Base-by-base conservation (phyloP, 306 rosid species). In the Alnus rubra region DNA sequence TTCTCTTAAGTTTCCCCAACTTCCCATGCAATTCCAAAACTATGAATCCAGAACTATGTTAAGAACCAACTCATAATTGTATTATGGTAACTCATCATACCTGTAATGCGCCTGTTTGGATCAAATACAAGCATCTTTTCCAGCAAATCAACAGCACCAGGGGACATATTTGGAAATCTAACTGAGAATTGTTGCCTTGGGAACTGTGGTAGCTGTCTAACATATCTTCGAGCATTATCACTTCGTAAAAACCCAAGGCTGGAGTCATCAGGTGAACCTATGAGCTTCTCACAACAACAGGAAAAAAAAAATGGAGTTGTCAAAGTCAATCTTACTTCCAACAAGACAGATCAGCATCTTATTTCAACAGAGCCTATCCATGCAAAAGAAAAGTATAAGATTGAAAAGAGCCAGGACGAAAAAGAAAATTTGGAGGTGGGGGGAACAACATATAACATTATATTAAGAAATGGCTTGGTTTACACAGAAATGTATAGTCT, bases 61-160 rank as follows among this genome's bases (percentile, higher is more conserved):
- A 37, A 48, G 39, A 76, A 23, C 28, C 39, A 69, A 49, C 45
- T 28, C 39, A 50, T 55, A 80, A 62, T 11, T 33, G 37, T 74
- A 76, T 78, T 60, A 77, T 1, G 13, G 44, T 62, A 53, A 65
- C 51, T 33, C 11, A 30, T 60, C 48, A 77, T 92, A 95, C 99
- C 98, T 82, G 94, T 89, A 87, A 95, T 93, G 64, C 98, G 99
- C 88, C 82, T 88, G 81, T 82, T 86, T 14, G 98, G 99, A 82
- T 95, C 99, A 84, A 95, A 95, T 84, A 95, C 37, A 19, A 93
- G 98, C 99, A 95, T 93, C 89, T 95, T 95, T 86, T 93, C 98
- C 9, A 95, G 90, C 79, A 95, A 90, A 92, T 95, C 97, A 30
- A 90, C 83, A 64, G 96, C 96, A 15, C 87, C 93, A 12, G 94